Percentiles rank a stretch among this genome's conserved stretches.
Evolutionary conservation across 2,329 filamentous ascomycete species (phyloP).

Genomic region (Cladosporium sp.): DNA sequence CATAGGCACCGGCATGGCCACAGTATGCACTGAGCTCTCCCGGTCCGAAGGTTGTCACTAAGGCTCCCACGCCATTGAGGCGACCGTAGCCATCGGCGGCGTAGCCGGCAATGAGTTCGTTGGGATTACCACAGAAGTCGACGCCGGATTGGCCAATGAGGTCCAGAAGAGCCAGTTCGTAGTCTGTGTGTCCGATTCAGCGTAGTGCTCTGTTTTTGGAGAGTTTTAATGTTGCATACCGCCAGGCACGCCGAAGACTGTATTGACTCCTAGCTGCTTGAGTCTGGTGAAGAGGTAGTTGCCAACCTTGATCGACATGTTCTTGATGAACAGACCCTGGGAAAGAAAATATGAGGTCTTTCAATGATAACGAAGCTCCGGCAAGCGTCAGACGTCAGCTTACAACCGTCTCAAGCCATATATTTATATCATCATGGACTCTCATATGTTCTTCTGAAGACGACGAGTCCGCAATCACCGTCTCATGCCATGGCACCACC

Average conservation of each 20-base stretch:
- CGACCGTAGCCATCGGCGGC: constrained; percentile 77
- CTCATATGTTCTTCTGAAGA: no score
- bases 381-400: no score
- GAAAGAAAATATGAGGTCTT: no score
- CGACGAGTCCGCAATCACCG: no score
- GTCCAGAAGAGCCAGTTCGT: constrained; percentile 32
- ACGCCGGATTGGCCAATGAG: constrained; percentile 33
- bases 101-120: constrained; percentile 47
- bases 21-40: constrained; percentile 66
- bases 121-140: constrained; percentile 34
- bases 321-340: no score
- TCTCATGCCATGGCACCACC: no score
- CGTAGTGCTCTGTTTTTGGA: background rate
- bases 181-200: constrained; percentile 31
- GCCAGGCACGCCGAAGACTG: constrained; percentile 46
- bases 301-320: constrained; percentile 26
- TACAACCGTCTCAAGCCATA: no score
- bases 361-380: no score
- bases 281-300: constrained; percentile 39
- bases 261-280: constrained; percentile 40
- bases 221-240: constrained; percentile 15
- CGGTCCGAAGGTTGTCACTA: constrained; percentile 74
- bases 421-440: no score
- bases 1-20: constrained; percentile 68
- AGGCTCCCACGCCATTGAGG: constrained; percentile 64